phyloP scores from a whole-genome alignment of 1,139 yeast species.

The Yamadazyma buinensis region DNA sequence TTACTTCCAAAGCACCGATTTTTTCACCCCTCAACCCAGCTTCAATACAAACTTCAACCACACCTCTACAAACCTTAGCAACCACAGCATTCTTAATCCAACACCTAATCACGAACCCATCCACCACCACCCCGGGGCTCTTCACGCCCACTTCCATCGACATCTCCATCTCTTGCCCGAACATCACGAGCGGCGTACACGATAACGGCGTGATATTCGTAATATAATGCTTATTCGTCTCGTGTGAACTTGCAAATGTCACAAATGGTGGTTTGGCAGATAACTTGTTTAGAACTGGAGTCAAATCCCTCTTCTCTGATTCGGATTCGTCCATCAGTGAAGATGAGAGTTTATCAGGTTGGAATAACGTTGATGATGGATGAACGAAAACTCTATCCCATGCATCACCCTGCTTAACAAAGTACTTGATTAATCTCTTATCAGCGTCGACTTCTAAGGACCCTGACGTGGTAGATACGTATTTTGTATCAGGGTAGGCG shows the following conservation, averaged over 20 bases:
- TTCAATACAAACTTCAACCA: conserved; percentile 67
- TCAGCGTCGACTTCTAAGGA: conserved; percentile 83
- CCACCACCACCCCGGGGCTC: conserved; percentile 67
- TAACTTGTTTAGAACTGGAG: conserved; percentile 28
- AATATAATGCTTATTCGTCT: conserved; percentile 66
- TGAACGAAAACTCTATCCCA: conserved; percentile 11
- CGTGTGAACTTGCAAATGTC: conserved; percentile 52
- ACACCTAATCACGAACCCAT: conserved; percentile 80
- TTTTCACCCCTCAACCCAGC: conserved; percentile 31
- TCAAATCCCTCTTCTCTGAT: conserved; percentile 27
- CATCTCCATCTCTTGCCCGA: conserved; percentile 74
- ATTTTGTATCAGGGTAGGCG: conserved; percentile 79
- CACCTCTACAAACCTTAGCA: conserved; percentile 60
- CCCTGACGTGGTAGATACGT: conserved; percentile 66
- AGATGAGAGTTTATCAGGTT: conserved; percentile 29
- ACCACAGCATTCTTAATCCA: conserved; percentile 95
- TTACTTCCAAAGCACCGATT: conserved; percentile 1
- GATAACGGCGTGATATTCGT: conserved; percentile 78
- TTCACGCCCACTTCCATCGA: conserved; percentile 49
- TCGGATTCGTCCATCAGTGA: conserved; percentile 13
- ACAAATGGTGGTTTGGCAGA: conserved; percentile 48
- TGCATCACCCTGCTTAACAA: conserved; percentile 37
- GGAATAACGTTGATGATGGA: conserved; percentile 15
- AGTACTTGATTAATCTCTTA: conserved; percentile 66
- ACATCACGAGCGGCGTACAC: conserved; percentile 64